A percentile compares a stretch with the other conserved stretches of the same genome.
phyloP scores from a whole-genome alignment of 169 alveolate genomes.

The Theileria orientalis region DNA sequence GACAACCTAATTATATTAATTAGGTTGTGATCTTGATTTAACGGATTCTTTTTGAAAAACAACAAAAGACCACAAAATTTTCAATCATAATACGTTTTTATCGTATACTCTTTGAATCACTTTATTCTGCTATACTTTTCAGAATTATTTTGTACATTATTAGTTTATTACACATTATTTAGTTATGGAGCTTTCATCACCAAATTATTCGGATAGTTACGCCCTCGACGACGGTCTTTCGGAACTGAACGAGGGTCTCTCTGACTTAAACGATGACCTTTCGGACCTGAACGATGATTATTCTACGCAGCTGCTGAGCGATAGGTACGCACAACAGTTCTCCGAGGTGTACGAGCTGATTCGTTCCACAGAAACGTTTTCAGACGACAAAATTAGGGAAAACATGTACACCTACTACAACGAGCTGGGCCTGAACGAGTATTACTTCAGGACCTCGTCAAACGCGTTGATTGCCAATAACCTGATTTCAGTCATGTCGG shows the following conservation, averaged over 20 bases:
- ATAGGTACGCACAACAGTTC: constrained; percentile 51
- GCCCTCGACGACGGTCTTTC: background rate
- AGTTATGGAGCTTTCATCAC: background rate
- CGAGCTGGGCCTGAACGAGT: constrained; percentile 76
- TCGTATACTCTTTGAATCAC: no score
- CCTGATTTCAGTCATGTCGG: constrained; percentile 79
- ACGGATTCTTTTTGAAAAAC: no score
- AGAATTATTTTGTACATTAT: background rate
- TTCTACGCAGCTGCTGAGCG: constrained; percentile 36
- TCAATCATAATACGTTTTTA: no score
- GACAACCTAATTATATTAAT: no score
- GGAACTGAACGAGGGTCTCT: background rate
- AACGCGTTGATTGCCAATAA: constrained; percentile 76
- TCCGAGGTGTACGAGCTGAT: constrained; percentile 46
- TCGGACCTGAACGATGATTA: constrained; percentile 30
- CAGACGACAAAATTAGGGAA: constrained; percentile 63
- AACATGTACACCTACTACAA: constrained; percentile 76
- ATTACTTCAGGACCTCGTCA: constrained; percentile 78
- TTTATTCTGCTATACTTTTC: background rate
- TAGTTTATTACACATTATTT: background rate
- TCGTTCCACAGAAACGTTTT: constrained; percentile 42
- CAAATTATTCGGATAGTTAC: background rate
- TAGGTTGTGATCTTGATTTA: no score
- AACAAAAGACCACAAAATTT: no score
- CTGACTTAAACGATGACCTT: constrained; percentile 35